phyloP scores from a whole-genome alignment of 129 eudicot species.

The Scalesia atractyloides region DNA sequence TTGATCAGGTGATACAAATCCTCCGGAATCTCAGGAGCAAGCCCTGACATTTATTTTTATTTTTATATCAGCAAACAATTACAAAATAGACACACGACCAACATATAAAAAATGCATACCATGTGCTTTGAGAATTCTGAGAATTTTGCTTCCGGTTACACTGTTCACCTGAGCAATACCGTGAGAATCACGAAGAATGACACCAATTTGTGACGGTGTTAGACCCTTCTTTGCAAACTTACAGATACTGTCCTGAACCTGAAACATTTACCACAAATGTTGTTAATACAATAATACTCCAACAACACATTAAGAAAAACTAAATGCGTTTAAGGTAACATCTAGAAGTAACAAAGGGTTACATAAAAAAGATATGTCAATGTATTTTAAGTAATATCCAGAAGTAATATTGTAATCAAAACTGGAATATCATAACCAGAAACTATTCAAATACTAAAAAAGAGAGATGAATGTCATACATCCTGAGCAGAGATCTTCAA shows the following conservation, averaged over 20 bases:
- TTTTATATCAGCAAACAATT: not conserved
- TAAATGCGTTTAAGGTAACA: not conserved
- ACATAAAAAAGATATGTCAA: no score
- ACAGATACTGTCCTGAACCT: conserved; percentile 66
- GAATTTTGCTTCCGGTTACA: conserved; percentile 63
- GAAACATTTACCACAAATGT: not conserved
- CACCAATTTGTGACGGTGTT: conserved; percentile 71
- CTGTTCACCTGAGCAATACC: conserved; percentile 72
- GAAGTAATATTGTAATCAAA: no score
- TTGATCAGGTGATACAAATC: conserved; percentile 59
- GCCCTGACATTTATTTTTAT: conserved; percentile 28
- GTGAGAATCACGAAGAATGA: conserved; percentile 72
- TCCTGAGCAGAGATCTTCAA: conserved; percentile 59
- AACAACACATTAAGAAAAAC: not conserved
- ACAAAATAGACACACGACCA: not conserved
- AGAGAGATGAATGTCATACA: conserved; percentile 26
- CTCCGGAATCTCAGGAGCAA: conserved; percentile 72
- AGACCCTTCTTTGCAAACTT: conserved; percentile 73
- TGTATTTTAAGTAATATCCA: no score
- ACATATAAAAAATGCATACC: conserved; percentile 21
- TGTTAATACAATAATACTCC: not conserved
- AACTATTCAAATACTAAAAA: not conserved
- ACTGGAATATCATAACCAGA: not conserved
- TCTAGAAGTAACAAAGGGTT: no score
- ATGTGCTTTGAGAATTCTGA: conserved; percentile 60